A percentile compares a stretch with the other conserved stretches of the same genome.
Evolutionary conservation across 2,329 filamentous ascomycete genomes (phyloP).

Genomic region (Sarocladium strictum): DNA sequence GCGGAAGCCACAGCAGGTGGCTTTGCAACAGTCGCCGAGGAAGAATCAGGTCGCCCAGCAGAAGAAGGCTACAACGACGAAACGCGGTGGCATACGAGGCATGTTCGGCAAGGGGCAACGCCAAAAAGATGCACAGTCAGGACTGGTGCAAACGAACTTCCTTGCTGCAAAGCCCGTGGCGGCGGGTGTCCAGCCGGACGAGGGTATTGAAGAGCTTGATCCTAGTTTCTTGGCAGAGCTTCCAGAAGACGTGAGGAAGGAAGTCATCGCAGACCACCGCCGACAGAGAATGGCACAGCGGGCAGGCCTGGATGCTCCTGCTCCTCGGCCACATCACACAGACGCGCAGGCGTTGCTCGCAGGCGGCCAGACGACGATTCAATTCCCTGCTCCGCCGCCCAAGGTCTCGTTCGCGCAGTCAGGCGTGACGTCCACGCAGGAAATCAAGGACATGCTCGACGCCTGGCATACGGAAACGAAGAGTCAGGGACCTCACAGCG

Average conservation of each 20-base stretch:
- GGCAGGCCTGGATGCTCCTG: constrained; percentile 39
- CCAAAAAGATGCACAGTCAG: constrained; percentile 48
- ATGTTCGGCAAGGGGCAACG: constrained; percentile 41
- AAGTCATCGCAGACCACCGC: constrained; percentile 69
- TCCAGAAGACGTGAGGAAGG: constrained; percentile 71
- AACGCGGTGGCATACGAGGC: constrained; percentile 45
- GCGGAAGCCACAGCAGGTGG: constrained; percentile 26
- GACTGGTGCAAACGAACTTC: constrained; percentile 70
- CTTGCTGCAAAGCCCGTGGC: constrained; percentile 34
- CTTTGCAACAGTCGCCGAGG: constrained; percentile 45
- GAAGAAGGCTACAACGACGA: constrained; percentile 55
- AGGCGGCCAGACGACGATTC: constrained; percentile 36
- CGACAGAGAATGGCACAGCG: constrained; percentile 51
- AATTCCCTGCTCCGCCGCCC: constrained; percentile 39
- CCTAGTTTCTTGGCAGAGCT: constrained; percentile 74
- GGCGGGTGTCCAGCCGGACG: constrained; percentile 19
- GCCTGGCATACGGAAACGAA: constrained; percentile 71
- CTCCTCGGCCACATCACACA: constrained; percentile 11
- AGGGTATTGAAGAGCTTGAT: constrained; percentile 49
- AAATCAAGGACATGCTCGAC: constrained; percentile 68
- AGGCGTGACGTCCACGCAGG: constrained; percentile 36
- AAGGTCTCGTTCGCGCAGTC: constrained; percentile 41
- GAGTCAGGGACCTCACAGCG: constrained; percentile 67
- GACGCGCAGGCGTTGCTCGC: constrained; percentile 19
- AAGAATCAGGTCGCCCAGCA: constrained; percentile 47